Conservation (phyloP, 257 asterid species). For the Przewalskia tangutica region DNA sequence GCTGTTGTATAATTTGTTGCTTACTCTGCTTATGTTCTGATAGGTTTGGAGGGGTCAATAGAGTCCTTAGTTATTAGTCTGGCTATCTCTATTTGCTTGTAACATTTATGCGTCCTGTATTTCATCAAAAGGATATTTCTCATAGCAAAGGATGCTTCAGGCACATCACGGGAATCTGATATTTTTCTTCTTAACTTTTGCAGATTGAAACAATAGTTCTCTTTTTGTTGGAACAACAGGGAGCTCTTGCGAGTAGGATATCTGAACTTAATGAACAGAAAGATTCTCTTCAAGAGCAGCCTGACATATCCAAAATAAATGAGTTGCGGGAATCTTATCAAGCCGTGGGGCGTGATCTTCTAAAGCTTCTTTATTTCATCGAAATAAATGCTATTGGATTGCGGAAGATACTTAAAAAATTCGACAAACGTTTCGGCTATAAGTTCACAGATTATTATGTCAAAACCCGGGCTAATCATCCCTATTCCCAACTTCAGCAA, state of each 20-base stretch:
- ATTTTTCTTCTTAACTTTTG: slow-evolving; percentile 1
- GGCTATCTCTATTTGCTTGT: background rate
- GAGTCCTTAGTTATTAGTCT: background rate
- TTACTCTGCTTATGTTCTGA: background rate
- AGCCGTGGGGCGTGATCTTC: slow-evolving; percentile 76
- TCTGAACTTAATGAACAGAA: slow-evolving; percentile 54
- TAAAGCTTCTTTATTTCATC: slow-evolving; percentile 73
- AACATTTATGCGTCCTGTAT: background rate
- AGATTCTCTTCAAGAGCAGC: slow-evolving; percentile 59
- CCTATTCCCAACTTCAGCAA: slow-evolving; percentile 96
- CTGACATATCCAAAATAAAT: slow-evolving; percentile 60
- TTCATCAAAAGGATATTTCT: background rate
- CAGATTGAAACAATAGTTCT: slow-evolving; percentile 94
- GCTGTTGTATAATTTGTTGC: background rate
- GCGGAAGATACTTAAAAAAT: slow-evolving; percentile 87
- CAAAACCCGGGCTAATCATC: slow-evolving; percentile 94
- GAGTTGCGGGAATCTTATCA: slow-evolving; percentile 81
- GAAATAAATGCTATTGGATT: slow-evolving; percentile 90
- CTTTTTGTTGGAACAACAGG: slow-evolving; percentile 91
- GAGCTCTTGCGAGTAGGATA: slow-evolving; percentile 64
- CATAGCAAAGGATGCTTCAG: background rate
- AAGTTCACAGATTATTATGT: slow-evolving; percentile 88
- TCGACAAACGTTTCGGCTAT: slow-evolving; percentile 84
- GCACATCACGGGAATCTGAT: background rate
- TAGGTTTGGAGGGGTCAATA: background rate